These are phyloP conservation scores for Umbelopsis sp. DNA, from an alignment of 371 early-diverging fungal genomes.

Conservation along the genomic window DNA sequence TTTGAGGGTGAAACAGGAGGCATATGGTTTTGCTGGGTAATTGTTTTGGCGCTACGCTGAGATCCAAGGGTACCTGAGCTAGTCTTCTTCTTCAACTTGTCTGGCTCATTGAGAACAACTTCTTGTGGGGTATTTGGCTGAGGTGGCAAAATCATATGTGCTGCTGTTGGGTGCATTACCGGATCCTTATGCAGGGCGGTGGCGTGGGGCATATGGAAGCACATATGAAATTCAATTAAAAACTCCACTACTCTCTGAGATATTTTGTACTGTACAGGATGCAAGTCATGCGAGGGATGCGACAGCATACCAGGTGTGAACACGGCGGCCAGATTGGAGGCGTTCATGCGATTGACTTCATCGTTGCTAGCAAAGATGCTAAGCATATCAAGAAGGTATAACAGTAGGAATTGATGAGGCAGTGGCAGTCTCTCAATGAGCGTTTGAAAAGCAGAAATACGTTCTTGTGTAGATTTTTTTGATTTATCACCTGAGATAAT, in stretches of 20 bases:
- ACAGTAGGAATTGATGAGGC: conserved; percentile 56
- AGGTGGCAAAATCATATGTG: not conserved
- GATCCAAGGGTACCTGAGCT: not conserved
- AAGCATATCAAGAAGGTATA: conserved; percentile 59
- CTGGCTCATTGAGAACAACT: not conserved
- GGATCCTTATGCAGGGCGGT: conserved; percentile 19
- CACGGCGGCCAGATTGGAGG: conserved; percentile 56
- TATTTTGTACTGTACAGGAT: conserved; percentile 58
- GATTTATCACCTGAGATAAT: conserved; percentile 32
- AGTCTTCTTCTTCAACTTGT: not conserved
- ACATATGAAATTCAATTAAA: conserved; percentile 54
- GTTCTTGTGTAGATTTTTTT: conserved; percentile 25
- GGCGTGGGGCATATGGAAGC: conserved; percentile 38
- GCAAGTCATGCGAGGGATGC: conserved; percentile 55
- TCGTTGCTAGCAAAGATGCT: conserved; percentile 50
- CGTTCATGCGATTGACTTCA: conserved; percentile 53
- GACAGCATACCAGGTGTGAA: conserved; percentile 63
- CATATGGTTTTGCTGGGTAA: not conserved
- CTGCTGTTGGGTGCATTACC: not conserved
- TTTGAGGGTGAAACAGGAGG: not conserved
- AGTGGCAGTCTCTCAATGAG: conserved; percentile 49
- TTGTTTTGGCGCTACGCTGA: not conserved
- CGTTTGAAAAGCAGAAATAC: conserved; percentile 47
- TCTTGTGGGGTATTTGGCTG: not conserved
- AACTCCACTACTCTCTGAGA: conserved; percentile 60